Evolutionary conservation across 2,329 filamentous ascomycete species (phyloP).

Genomic region (Diatrype stigma): DNA sequence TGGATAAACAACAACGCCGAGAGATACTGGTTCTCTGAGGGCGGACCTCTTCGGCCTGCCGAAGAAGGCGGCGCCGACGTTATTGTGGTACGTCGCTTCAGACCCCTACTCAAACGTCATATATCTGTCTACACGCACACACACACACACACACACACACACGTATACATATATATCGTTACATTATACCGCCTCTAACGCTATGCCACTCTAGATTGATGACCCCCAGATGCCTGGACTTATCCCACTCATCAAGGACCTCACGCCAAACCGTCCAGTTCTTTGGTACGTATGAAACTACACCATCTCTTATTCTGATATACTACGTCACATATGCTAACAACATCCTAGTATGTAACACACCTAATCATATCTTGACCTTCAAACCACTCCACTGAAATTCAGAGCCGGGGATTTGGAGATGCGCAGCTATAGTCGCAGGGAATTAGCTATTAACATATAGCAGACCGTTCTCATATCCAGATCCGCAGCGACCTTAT

Average conservation of each 20-base stretch:
- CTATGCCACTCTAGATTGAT: conserved; percentile 51
- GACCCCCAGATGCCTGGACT: conserved; percentile 82
- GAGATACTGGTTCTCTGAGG: conserved; percentile 67
- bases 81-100: conserved; percentile 50
- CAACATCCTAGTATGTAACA: neutral
- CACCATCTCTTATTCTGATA: too few species aligned
- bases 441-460: neutral
- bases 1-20: conserved; percentile 73
- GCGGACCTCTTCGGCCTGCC: conserved; percentile 61
- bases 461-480: conserved; percentile 66
- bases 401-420: neutral
- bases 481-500: conserved; percentile 75
- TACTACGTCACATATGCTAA: neutral
- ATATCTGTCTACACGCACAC: too few species aligned
- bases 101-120: neutral
- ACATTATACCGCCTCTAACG: neutral
- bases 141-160: too few species aligned
- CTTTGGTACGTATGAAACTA: conserved; percentile 40
- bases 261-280: conserved; percentile 69
- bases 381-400: neutral
- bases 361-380: neutral
- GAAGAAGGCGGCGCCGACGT: conserved; percentile 71
- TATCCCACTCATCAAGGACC: conserved; percentile 68
- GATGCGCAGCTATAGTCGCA: too few species aligned
- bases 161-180: too few species aligned